Evolutionary conservation across 2,329 filamentous ascomycete species (phyloP).

Genomic region (Fonsecaea nubica): DNA sequence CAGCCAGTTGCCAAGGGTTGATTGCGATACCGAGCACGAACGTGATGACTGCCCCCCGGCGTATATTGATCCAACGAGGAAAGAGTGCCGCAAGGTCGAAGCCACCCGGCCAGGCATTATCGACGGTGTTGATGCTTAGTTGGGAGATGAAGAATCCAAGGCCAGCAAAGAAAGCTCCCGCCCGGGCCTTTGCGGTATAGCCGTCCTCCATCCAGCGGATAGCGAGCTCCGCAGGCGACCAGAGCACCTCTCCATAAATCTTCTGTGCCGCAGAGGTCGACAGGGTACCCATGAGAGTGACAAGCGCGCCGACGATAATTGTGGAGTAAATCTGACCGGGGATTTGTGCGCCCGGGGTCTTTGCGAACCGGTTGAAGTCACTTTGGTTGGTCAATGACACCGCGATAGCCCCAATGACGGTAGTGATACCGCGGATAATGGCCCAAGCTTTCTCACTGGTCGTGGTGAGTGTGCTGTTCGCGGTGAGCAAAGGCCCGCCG

Average conservation of each 20-base stretch:
- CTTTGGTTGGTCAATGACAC: slow-evolving; percentile 30
- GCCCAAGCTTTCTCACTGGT: slow-evolving; percentile 30
- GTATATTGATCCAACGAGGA: slow-evolving; percentile 62
- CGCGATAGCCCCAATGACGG: slow-evolving; percentile 27
- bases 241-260: slow-evolving; percentile 27
- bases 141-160: slow-evolving; percentile 51
- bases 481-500: slow-evolving; percentile 16
- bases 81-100: slow-evolving; percentile 63
- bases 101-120: slow-evolving; percentile 60
- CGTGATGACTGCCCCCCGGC: slow-evolving; percentile 15
- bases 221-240: slow-evolving; percentile 24
- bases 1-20: slow-evolving; percentile 65
- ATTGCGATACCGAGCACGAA: slow-evolving; percentile 20
- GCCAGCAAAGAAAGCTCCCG: slow-evolving; percentile 59
- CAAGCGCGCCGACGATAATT: slow-evolving; percentile 44
- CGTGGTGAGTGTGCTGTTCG: slow-evolving; percentile 24
- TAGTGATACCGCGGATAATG: slow-evolving; percentile 27
- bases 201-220: slow-evolving; percentile 25
- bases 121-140: slow-evolving; percentile 61
- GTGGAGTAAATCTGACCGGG: slow-evolving; percentile 29
- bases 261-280: slow-evolving; percentile 24
- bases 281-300: slow-evolving; percentile 37
- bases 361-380: slow-evolving; percentile 38
- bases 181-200: slow-evolving; percentile 26
- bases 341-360: slow-evolving; percentile 29